Evolutionary conservation across 2,329 filamentous ascomycete genomes (phyloP), one percentile per base, ranked within the genome.

Genomic region (Nemania abortiva): DNA sequence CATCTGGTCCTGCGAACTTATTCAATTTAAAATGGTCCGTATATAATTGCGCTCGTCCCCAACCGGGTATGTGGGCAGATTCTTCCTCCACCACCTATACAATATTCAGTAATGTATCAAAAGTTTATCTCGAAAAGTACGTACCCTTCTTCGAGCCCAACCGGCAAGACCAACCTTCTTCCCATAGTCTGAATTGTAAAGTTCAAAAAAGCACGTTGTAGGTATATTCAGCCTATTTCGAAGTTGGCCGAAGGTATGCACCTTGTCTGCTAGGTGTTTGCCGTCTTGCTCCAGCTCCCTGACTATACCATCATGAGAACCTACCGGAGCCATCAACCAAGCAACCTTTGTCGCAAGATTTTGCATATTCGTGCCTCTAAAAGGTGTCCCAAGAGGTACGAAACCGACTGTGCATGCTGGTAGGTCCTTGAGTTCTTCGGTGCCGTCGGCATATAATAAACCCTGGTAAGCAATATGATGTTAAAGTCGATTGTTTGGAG

Each of bases 1-100:
- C 59, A 6, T 54, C n/a, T 31, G 54, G 54, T 13, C 53, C 59
- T 49, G n/a, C 13, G 29, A 59, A 63, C 45, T 67, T 67, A 27
- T 67, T 63, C 10, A 67, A 47, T 22, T 59, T 54, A n/a, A 67
- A 62, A 24, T 67, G 65, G 27, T 67, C 65, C 4, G 59, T 49
- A 53, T 59, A 1, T 11, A 67, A 52, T 2, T 3, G 10, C 9
- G 11, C 37, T 27, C 65, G 53, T 22, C 24, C 59, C 39, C 53
- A 63, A 15, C 65, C 54, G 5, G 59, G 54, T 18, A 67, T 34
- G 11, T 62, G 52, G 10, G 65, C 59, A 37, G 59, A 67, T 20
- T 54, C 54, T 59, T 67, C 53, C 6, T 58, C 57, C 11, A 66
- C 64, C 2, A 58, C 64, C 64, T 66, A 45, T 24, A 52, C 9